A percentile compares a stretch with the other conserved stretches of the same genome.
Evolutionary conservation across 2,329 filamentous ascomycete species (phyloP).

Genomic region (Phyllosticta citrichinensis): DNA sequence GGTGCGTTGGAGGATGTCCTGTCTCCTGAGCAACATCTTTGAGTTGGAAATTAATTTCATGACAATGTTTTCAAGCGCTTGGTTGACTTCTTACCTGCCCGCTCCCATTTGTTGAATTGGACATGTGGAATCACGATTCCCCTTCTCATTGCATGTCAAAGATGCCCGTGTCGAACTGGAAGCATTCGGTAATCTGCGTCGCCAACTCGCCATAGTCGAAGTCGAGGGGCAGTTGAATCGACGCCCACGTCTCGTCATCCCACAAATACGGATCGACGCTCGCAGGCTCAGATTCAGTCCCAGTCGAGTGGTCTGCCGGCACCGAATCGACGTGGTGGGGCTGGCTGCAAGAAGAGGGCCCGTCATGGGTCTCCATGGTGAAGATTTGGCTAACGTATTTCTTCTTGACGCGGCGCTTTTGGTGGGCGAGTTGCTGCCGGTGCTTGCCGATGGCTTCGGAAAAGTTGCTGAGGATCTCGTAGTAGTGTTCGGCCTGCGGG

Average conservation of each 20-base stretch:
- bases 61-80: no score
- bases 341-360: background rate
- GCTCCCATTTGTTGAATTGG: no score
- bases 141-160: background rate
- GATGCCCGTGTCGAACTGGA: background rate
- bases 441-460: constrained; percentile 15
- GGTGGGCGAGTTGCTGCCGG: constrained; percentile 12
- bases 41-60: background rate
- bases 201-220: background rate
- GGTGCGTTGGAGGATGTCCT: background rate
- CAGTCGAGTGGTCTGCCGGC: background rate
- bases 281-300: background rate
- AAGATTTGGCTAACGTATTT: constrained; percentile 3
- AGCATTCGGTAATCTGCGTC: background rate
- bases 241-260: background rate
- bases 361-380: background rate
- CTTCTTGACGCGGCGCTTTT: constrained; percentile 3
- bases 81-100: no score
- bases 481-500: constrained; percentile 48
- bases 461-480: constrained; percentile 39
- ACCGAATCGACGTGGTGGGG: background rate
- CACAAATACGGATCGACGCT: background rate
- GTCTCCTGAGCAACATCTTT: background rate
- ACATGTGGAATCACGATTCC: background rate
- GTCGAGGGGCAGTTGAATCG: background rate